Conservation (phyloP, 306 rosid genomes). For the Styphnolobium japonicum region DNA sequence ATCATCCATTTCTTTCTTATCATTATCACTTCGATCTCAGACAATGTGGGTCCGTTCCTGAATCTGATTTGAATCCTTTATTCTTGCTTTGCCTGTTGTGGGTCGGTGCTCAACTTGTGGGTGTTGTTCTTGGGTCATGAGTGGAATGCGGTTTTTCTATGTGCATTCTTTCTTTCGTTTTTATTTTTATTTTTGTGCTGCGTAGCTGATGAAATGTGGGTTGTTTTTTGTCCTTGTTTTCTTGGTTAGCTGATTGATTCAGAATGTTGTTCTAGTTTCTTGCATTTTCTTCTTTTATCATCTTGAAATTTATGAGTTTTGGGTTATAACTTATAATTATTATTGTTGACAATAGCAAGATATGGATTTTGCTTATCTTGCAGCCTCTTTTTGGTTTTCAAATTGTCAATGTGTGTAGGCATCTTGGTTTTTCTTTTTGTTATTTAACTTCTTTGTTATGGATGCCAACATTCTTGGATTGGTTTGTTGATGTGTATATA, state of each 20-base stretch:
- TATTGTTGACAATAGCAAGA: background rate
- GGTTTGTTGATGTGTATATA: background rate
- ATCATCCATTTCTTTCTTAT: background rate
- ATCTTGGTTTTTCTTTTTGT: background rate
- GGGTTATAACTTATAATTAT: background rate
- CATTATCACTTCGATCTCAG: conserved; percentile 13
- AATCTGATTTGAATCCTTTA: background rate
- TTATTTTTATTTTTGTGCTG: too few species aligned
- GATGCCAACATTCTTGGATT: background rate
- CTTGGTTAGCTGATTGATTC: too few species aligned
- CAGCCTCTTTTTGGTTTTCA: background rate
- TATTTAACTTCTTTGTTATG: background rate
- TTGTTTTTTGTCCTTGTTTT: too few species aligned
- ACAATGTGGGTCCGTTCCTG: background rate
- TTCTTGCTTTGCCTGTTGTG: background rate
- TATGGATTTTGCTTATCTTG: background rate
- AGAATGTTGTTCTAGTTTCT: too few species aligned
- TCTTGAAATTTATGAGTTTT: background rate
- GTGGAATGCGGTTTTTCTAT: background rate
- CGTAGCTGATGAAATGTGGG: background rate
- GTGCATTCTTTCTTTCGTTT: background rate
- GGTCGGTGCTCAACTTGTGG: too few species aligned
- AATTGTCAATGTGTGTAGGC: background rate
- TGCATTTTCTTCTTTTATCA: background rate
- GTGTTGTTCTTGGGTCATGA: background rate